Base-by-base conservation (phyloP, 208 protist species). In the Crithidia brevicula region DNA sequence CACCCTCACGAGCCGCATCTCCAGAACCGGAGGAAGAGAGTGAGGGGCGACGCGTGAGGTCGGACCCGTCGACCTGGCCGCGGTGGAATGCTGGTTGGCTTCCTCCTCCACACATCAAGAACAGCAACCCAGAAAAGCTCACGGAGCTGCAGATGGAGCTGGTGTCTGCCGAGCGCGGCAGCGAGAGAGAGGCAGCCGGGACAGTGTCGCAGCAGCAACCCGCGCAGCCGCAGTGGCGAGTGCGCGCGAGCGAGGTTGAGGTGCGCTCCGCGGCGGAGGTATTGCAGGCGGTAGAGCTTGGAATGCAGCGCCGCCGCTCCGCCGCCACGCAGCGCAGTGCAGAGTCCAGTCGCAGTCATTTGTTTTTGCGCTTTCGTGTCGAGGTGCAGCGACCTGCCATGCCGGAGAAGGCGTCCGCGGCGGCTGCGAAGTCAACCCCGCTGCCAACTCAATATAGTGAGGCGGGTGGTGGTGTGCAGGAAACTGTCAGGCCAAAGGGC, bases 331-430 rank as follows among this genome's bases (percentile, higher is more conserved):
- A 46, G 50, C 74, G 74, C 46, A 74, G 43, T 22, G 43, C 58
- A n/a, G 45, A 49, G 30, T 81, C 68, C 10, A 81, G 74, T 51
- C 67, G 65, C 25, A 77, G 76, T 50, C 76, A 82, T 42, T 46
- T 82, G 18, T 67, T 77, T 27, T 42, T 82, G 46, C 46, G 53
- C 23, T 71, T 82, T 49, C 69, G 65, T 7, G 66, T 82, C 15
- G 42, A 61, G 49, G 40, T 81, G 50, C 42, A 60, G 50, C 54
- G 65, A 7, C 61, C 74, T 1, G 42, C 51, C 3, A 33, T 47
- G 51, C 67, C 56, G 23, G 63, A 43, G 28, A 66, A 65, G 57
- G 42, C 75, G 20, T 65, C 61, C 5, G n/a, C 45, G 22, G 53
- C 54, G 9, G 65, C 65, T 0, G 42, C 54, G 8, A 60, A 61